phyloP scores from a whole-genome alignment of 768 basidiomycete species.

The Agrocybe praecox region DNA sequence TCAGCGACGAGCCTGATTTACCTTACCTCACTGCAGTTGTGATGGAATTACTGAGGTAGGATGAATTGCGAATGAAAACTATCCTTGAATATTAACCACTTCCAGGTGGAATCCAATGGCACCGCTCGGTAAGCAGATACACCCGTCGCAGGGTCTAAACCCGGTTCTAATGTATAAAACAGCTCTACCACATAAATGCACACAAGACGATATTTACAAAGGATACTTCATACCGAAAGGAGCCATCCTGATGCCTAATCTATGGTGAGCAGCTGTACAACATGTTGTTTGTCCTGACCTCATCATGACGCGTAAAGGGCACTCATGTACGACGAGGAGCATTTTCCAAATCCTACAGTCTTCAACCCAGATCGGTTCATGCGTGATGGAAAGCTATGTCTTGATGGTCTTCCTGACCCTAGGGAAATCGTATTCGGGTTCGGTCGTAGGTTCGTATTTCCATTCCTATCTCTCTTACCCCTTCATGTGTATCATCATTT shows the following conservation, averaged over 20 bases:
- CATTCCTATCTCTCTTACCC: too few species aligned
- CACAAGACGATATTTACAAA: background rate
- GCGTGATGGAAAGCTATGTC: constrained; percentile 5
- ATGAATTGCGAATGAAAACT: too few species aligned
- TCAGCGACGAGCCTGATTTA: constrained; percentile 1
- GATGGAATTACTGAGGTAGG: constrained; percentile 6
- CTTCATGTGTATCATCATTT: too few species aligned
- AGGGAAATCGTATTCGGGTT: constrained; percentile 6
- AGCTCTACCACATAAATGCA: background rate
- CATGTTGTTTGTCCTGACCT: too few species aligned
- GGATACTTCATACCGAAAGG: constrained; percentile 6
- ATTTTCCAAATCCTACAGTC: constrained; percentile 3
- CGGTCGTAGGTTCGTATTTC: constrained; percentile 4
- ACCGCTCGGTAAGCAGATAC: constrained; percentile 1
- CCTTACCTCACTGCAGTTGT: constrained; percentile 9
- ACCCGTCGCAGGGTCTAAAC: background rate
- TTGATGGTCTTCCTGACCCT: constrained; percentile 1
- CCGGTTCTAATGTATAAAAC: background rate
- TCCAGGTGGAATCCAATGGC: constrained; percentile 3
- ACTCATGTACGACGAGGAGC: constrained; percentile 5
- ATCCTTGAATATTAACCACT: background rate
- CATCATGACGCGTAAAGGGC: background rate
- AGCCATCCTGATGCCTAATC: constrained; percentile 2
- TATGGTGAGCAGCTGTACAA: constrained; percentile 1
- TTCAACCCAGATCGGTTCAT: constrained; percentile 12